Percentiles rank a stretch among this genome's conserved stretches.
Evolutionary conservation across 1,139 yeast species (phyloP).

Genomic region (Blastobotrys illinoisensis): DNA sequence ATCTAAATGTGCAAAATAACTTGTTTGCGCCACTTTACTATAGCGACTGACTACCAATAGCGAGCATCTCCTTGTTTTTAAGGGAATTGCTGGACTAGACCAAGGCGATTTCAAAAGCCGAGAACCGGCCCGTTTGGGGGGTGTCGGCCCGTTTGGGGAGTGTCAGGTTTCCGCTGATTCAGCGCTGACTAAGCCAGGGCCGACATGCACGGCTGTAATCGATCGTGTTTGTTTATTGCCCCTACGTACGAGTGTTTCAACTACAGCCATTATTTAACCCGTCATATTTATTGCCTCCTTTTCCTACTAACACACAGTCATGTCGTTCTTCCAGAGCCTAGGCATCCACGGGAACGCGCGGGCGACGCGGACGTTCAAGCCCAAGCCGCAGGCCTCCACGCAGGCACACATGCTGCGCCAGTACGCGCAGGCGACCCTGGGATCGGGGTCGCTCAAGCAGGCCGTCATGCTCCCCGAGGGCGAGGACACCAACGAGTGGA

Average conservation of each 20-base stretch:
- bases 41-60: no score
- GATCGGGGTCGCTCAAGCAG: constrained; percentile 84
- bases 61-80: no score
- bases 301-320: constrained; percentile 5
- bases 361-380: constrained; percentile 27
- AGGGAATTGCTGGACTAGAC: no score
- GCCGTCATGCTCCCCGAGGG: constrained; percentile 94
- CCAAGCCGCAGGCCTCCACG: constrained; percentile 20
- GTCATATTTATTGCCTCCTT: background rate
- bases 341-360: constrained; percentile 20
- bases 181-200: background rate
- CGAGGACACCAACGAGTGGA: constrained; percentile 90
- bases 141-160: no score
- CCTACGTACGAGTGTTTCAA: background rate
- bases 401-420: constrained; percentile 42
- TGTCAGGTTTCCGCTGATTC: background rate
- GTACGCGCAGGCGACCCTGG: constrained; percentile 91
- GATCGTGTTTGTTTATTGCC: background rate
- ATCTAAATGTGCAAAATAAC: no score
- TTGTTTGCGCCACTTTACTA: no score
- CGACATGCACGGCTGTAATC: background rate
- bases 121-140: no score
- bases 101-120: no score
- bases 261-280: background rate
- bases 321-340: constrained; percentile 22